phyloP scores from a whole-genome alignment of 345 rosid genomes.

The Pistacia vera region DNA sequence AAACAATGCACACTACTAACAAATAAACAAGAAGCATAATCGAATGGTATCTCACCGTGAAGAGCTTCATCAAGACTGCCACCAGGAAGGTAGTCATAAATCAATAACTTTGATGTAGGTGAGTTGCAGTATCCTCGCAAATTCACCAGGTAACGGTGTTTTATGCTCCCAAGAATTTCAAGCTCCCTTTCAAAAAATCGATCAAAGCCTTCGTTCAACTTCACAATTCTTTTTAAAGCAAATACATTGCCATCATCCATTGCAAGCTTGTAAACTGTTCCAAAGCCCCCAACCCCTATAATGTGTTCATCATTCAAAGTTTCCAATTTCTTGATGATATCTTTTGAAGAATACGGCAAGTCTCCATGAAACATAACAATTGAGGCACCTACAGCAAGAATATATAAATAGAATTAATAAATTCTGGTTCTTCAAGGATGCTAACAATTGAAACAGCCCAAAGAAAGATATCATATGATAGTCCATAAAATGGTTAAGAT shows the following conservation, averaged over 20 bases:
- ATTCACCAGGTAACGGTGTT: conserved; percentile 92
- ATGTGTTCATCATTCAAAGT: conserved; percentile 81
- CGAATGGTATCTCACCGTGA: conserved; percentile 60
- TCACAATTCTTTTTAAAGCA: conserved; percentile 86
- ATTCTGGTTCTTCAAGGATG: conserved; percentile 1
- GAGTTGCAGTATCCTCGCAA: conserved; percentile 97
- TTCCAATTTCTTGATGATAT: conserved; percentile 90
- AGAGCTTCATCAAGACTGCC: conserved; percentile 98
- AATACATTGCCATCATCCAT: conserved; percentile 97
- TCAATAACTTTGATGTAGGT: conserved; percentile 81
- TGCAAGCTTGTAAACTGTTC: conserved; percentile 89
- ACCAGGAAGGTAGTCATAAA: conserved; percentile 92
- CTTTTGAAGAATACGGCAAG: conserved; percentile 93
- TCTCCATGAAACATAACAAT: conserved; percentile 98
- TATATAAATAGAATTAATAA: conserved; percentile 6
- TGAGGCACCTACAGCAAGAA: conserved; percentile 75
- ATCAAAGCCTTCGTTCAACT: conserved; percentile 90
- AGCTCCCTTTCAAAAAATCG: conserved; percentile 98
- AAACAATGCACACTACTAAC: not conserved
- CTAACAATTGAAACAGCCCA: not conserved
- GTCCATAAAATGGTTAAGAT: conserved; percentile 20
- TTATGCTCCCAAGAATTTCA: conserved; percentile 97
- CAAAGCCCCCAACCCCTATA: conserved; percentile 95
- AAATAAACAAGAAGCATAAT: conserved; percentile 17
- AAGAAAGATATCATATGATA: conserved; percentile 21